phyloP scores from a whole-genome alignment of 1,284 basidiomycete genomes.

The Taiwanofungus camphoratus region DNA sequence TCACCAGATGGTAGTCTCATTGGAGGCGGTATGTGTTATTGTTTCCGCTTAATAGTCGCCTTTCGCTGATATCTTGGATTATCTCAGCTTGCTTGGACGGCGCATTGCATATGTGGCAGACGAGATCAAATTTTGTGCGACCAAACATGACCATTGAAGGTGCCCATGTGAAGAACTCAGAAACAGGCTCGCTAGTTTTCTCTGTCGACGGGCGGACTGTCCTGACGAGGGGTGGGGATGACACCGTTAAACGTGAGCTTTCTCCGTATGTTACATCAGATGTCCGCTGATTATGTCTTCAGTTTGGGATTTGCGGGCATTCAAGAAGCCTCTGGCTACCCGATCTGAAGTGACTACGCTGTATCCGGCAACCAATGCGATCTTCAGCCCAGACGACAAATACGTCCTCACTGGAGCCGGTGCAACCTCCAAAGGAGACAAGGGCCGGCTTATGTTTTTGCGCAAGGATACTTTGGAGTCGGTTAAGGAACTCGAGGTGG shows the following conservation, averaged over 20 bases:
- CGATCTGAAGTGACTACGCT: conserved; percentile 63
- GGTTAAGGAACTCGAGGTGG: conserved; percentile 60
- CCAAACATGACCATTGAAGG: conserved; percentile 82
- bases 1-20: conserved; percentile 83
- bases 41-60: not conserved
- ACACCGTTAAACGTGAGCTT: conserved; percentile 84
- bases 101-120: conserved; percentile 88
- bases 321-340: conserved; percentile 82
- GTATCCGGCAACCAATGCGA: conserved; percentile 88
- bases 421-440: conserved; percentile 55
- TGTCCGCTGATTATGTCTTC: conserved; percentile 1
- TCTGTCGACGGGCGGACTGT: conserved; percentile 79
- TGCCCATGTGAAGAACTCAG: conserved; percentile 80
- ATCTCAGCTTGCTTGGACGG: conserved; percentile 83
- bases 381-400: conserved; percentile 90
- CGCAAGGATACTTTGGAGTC: conserved; percentile 62
- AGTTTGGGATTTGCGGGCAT: conserved; percentile 89
- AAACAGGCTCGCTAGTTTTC: conserved; percentile 82
- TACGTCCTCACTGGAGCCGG: conserved; percentile 80
- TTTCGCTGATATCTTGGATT: conserved; percentile 4
- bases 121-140: conserved; percentile 86
- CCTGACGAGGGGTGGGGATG: conserved; percentile 86
- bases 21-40: conserved; percentile 64
- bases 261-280: conserved; percentile 18
- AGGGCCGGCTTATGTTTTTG: conserved; percentile 74